Evolutionary conservation across 2,329 filamentous ascomycete genomes (phyloP), one percentile per base, ranked within the genome.

Genomic region (Davidsoniella neocaledoniae): DNA sequence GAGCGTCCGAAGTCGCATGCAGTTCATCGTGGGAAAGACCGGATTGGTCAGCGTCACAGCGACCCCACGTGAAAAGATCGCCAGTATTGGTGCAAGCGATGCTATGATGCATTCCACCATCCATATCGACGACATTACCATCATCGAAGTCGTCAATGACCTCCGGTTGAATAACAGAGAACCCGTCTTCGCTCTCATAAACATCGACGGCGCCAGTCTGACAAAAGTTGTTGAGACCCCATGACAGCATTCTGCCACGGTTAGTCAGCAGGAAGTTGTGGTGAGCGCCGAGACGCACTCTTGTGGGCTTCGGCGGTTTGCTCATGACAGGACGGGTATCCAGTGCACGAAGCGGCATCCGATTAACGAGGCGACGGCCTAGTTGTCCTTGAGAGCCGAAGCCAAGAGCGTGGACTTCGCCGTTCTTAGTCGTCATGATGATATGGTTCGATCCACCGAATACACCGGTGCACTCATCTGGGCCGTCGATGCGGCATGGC

Each of bases 171-270:
- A 50, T 42, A 17, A 53, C 38, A 12, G 50, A 44, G 16, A 53
- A 25, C 65, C 68, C 16, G 72, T 62, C 17, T 83, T 72, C 44
- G 73, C 62, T 4, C 68, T 70, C 2, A 76, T 74, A 49, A 69
- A 71, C 29, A 69, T 65, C 53, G 83, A 68, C 69, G 65, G 53
- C 81, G 44, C 77, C 82, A 8, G 77, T 81, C 62, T 85, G 76
- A 48, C 76, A 78, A 59, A 77, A 85, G 59, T 77, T 81, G 64
- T 86, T 86, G 39, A 82, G 63, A 3, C 81, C 81, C 79, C 81
- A 86, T 0, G 73, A 68, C 63, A 73, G 83, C 16, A 83, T 74
- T 42, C 73, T 71, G n/a, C 74, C 79, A 12, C 71, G 71, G 41
- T 70, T 69, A 57, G 76, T 71, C 45, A 85, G 70, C n/a, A 78